A percentile compares a stretch with the other conserved stretches of the same genome.
Evolutionary conservation across 2,329 filamentous ascomycete species (phyloP).

Genomic region (Cladosporium sp.): DNA sequence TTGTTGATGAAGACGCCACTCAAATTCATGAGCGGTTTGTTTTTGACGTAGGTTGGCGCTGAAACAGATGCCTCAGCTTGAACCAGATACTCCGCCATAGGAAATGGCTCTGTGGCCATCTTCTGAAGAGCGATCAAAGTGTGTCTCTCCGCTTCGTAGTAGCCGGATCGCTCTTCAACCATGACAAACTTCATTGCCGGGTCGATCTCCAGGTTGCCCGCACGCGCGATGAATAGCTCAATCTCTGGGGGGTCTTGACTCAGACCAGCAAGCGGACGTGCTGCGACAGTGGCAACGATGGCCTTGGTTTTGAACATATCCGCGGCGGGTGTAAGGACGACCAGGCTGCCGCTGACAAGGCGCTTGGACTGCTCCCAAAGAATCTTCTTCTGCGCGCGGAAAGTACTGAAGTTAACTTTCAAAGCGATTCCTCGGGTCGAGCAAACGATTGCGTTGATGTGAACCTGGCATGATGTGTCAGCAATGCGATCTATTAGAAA

Average conservation of each 20-base stretch:
- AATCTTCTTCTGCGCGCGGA: conserved; percentile 60
- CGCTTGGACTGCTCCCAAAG: conserved; percentile 61
- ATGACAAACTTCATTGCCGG: conserved; percentile 67
- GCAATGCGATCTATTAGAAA: too few species aligned
- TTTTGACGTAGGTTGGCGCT: conserved; percentile 49
- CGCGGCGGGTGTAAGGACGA: conserved; percentile 49
- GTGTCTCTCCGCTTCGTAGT: conserved; percentile 72
- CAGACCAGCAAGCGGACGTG: conserved; percentile 59
- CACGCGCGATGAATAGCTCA: conserved; percentile 66
- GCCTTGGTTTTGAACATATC: conserved; percentile 64
- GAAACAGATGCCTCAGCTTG: conserved; percentile 41
- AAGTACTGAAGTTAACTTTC: conserved; percentile 65
- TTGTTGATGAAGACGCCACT: conserved; percentile 25
- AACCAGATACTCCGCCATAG: conserved; percentile 59
- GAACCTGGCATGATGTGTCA: conserved; percentile 48
- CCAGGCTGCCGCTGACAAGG: conserved; percentile 50
- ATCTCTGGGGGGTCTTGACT: conserved; percentile 64
- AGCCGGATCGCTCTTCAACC: conserved; percentile 69
- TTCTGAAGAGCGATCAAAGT: conserved; percentile 69
- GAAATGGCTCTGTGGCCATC: conserved; percentile 50
- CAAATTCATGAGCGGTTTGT: conserved; percentile 49
- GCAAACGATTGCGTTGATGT: conserved; percentile 61
- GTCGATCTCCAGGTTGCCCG: conserved; percentile 61
- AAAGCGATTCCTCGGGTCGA: conserved; percentile 59
- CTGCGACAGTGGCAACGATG: conserved; percentile 67